A percentile compares a stretch with the other conserved stretches of the same genome.
Conservation (phyloP, 1,284 basidiomycete genomes). For the Amylostereum areolatum region DNA sequence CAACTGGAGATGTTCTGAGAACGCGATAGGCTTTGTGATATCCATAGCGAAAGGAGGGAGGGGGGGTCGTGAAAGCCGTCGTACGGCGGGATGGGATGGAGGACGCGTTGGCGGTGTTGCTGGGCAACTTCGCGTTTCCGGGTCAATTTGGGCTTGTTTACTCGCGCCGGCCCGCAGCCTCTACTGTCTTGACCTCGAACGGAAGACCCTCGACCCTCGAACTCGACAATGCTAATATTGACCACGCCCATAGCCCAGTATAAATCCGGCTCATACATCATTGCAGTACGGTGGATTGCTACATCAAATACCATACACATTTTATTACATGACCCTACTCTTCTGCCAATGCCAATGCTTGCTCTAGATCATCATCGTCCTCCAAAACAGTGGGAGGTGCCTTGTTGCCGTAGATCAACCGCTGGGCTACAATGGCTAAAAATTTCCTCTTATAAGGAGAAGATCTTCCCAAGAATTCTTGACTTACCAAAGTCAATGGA, state of each 20-base stretch:
- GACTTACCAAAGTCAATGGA: constrained; percentile 67
- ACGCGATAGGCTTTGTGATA: constrained; percentile 68
- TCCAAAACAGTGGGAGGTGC: constrained; percentile 44
- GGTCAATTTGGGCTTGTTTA: constrained; percentile 17
- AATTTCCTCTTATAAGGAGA: constrained; percentile 7
- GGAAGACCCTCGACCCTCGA: no score
- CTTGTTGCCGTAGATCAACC: constrained; percentile 62
- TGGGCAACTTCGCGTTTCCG: background rate
- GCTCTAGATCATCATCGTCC: constrained; percentile 67
- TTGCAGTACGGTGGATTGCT: background rate
- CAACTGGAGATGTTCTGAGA: constrained; percentile 88
- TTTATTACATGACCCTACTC: constrained; percentile 39
- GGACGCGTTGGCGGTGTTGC: constrained; percentile 9
- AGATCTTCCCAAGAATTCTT: background rate
- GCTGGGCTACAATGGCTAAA: constrained; percentile 64
- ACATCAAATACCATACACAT: background rate
- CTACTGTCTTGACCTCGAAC: no score
- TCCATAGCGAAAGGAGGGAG: constrained; percentile 26
- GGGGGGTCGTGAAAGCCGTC: constrained; percentile 9
- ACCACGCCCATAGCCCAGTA: no score
- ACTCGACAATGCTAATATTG: no score
- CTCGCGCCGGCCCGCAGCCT: no score
- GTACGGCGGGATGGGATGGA: constrained; percentile 1
- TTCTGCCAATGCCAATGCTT: constrained; percentile 57
- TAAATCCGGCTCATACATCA: no score